Evolutionary conservation across 78 protist genomes (phyloP), one percentile per base, ranked within the genome.

Genomic region (Speleostelium caveatum): DNA sequence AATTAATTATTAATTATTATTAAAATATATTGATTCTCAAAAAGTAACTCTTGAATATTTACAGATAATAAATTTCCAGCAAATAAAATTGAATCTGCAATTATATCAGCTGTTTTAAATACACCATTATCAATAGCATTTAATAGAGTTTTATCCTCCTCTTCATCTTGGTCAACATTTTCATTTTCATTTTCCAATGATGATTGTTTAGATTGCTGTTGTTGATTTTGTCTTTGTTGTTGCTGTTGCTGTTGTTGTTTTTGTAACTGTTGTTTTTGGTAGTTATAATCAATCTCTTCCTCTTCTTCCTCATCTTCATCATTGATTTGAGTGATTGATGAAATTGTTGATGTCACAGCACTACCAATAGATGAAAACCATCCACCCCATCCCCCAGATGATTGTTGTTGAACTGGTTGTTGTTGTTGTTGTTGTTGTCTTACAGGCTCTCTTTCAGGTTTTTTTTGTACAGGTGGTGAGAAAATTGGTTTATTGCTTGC

Each of bases 321-420:
- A 74, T 74, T 68, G 0, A 74, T 56, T 38, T 58, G 61, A 2
- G 86, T 53, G 42, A 76, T 76, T 62, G 69, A 67, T 2, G 35
- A 69, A 33, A 83, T 69, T 19, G 91, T 83, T 30, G 75, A 55
- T 41, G 91, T 51, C 1, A 83, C 91, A n/a, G 91, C 91, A 69
- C 56, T 83, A 33, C 78, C 69, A 56, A 83, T 71, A 56, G 78
- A 68, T n/a, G 91, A 83, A 33, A 83, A 83, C 91, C 91, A 83
- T 28, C 72, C 72, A 3, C 91, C 89, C 91, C 91, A 83, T 26
- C 91, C 91, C 24, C 45, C 8, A 30, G 56, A 32, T 19, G 10
- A 28, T 83, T 35, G 91, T 56, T 45, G 42, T 51, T 53, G 65
- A n/a, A 30, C 32, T 69, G 68, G 78, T 60, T 17, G 45, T 24